These are phyloP conservation scores for Leccinellum luteum DNA, from an alignment of 768 basidiomycete species.

Conservation along the genomic window DNA sequence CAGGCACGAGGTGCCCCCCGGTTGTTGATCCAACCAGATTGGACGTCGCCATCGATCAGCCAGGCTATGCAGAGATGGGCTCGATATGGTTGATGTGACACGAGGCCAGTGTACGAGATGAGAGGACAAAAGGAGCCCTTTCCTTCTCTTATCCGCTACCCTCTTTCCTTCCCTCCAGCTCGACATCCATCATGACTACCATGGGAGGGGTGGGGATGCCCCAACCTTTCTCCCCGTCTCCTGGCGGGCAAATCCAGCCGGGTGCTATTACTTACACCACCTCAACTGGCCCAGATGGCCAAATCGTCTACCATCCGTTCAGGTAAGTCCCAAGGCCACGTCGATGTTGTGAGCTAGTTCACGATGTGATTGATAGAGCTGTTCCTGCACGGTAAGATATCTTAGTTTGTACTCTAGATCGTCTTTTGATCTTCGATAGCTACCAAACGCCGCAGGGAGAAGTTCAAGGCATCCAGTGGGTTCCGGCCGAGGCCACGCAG, in stretches of 20 bases:
- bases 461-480: constrained; percentile 60
- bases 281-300: constrained; percentile 58
- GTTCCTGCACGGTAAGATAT: constrained; percentile 64
- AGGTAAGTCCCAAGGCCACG: constrained; percentile 44
- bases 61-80: constrained; percentile 24
- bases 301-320: constrained; percentile 67
- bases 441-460: constrained; percentile 71
- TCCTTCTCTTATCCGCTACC: not conserved
- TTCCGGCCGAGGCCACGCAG: constrained; percentile 67
- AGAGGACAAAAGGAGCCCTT: constrained; percentile 21
- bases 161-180: constrained; percentile 11
- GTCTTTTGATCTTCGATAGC: constrained; percentile 35
- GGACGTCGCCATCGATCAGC: constrained; percentile 3
- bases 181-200: constrained; percentile 24
- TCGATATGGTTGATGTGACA: constrained; percentile 30
- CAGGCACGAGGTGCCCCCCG: not conserved
- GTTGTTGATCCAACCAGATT: not conserved
- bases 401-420: not conserved
- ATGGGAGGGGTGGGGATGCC: constrained; percentile 26
- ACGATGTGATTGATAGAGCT: constrained; percentile 45
- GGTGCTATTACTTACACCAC: constrained; percentile 78
- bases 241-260: constrained; percentile 49
- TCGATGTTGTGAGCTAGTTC: constrained; percentile 7
- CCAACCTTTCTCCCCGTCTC: constrained; percentile 30
- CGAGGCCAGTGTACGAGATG: constrained; percentile 27